Evolutionary conservation across 2,329 filamentous ascomycete genomes (phyloP).

Genomic region (Pestalotiopsis sp.): DNA sequence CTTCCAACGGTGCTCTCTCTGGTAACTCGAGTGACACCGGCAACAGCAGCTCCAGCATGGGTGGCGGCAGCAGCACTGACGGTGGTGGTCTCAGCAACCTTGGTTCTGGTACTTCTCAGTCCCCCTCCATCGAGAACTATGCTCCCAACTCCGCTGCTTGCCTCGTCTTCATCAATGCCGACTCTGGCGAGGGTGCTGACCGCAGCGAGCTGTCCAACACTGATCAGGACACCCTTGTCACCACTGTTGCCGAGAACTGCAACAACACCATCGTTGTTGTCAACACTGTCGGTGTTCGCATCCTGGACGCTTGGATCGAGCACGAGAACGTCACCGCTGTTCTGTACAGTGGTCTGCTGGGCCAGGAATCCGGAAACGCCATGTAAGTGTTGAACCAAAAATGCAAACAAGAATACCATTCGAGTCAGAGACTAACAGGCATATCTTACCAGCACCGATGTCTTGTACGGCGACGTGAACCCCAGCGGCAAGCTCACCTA

Average conservation of each 20-base stretch:
- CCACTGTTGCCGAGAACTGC: slow-evolving; percentile 57
- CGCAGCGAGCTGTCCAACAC: slow-evolving; percentile 19
- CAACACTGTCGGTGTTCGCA: slow-evolving; percentile 63
- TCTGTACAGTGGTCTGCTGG: slow-evolving; percentile 59
- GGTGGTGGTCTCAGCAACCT: slow-evolving; percentile 12
- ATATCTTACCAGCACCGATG: slow-evolving; percentile 44
- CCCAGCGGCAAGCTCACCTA: slow-evolving; percentile 59
- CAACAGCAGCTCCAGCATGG: background rate
- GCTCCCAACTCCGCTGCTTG: slow-evolving; percentile 23
- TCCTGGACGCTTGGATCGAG: slow-evolving; percentile 57
- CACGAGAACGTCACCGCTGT: slow-evolving; percentile 62
- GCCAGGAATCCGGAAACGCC: slow-evolving; percentile 39
- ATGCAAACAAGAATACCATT: slow-evolving; percentile 58
- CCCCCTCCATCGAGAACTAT: slow-evolving; percentile 15
- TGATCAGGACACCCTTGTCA: slow-evolving; percentile 52
- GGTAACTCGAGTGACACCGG: background rate
- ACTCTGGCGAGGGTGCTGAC: slow-evolving; percentile 54
- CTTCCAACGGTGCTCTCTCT: background rate
- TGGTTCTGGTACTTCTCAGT: slow-evolving; percentile 12
- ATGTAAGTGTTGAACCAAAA: slow-evolving; percentile 49
- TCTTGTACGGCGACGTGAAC: slow-evolving; percentile 61
- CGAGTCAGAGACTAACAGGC: slow-evolving; percentile 60
- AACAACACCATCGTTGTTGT: slow-evolving; percentile 70
- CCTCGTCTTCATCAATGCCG: slow-evolving; percentile 67
- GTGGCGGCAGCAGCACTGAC: background rate